phyloP scores from a whole-genome alignment of 768 basidiomycete species.

The Lentinula detonsa region DNA sequence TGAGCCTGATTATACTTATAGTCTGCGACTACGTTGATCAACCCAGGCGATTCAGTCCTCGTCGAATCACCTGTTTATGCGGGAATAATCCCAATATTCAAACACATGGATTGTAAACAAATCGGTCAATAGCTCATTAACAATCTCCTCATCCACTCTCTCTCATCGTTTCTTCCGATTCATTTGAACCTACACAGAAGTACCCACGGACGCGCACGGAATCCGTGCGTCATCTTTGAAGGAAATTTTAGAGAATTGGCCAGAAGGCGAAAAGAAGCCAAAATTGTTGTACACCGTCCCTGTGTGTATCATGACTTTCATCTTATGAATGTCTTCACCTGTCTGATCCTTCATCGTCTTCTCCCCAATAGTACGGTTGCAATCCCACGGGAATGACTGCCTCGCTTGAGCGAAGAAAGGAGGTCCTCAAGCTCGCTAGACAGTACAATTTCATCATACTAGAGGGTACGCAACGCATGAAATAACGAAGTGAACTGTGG shows the following conservation, averaged over 20 bases:
- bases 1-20: conserved; percentile 21
- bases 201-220: conserved; percentile 72
- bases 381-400: conserved; percentile 86
- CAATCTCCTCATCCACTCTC: not conserved
- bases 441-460: conserved; percentile 77
- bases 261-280: conserved; percentile 61
- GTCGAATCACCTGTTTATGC: conserved; percentile 81
- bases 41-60: conserved; percentile 75
- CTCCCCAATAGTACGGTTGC: conserved; percentile 56
- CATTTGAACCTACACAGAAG: conserved; percentile 39
- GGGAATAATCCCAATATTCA: conserved; percentile 66
- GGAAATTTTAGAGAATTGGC: conserved; percentile 69
- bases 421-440: conserved; percentile 65
- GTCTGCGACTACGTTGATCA: conserved; percentile 66
- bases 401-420: conserved; percentile 59
- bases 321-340: not conserved
- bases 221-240: conserved; percentile 56
- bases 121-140: conserved; percentile 38
- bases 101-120: conserved; percentile 47
- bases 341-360: not conserved
- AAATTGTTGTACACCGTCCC: conserved; percentile 80
- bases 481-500: too few species aligned
- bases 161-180: not conserved
- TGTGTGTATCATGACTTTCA: conserved; percentile 29
- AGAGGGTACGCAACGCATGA: conserved; percentile 52